Evolutionary conservation across 352 stramenopile genomes (phyloP).

Genomic region (Phytophthora sp.): DNA sequence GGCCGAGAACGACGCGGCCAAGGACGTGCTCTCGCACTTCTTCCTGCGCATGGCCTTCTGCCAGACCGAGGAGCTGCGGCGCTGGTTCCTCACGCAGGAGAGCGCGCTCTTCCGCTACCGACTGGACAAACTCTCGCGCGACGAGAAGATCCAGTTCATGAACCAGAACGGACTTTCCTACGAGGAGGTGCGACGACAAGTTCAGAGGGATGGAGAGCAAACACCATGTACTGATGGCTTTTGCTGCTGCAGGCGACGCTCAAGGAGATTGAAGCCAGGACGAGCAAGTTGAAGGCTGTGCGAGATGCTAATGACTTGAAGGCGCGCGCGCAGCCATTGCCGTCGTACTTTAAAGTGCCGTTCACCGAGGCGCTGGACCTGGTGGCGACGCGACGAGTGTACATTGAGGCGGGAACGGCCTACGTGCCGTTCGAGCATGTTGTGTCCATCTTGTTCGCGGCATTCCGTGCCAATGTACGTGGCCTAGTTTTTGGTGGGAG

Average conservation of each 20-base stretch:
- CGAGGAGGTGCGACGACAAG: slow-evolving; percentile 45
- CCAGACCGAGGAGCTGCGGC: slow-evolving; percentile 96
- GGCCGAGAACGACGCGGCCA: slow-evolving; percentile 72
- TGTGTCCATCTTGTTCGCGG: slow-evolving; percentile 93
- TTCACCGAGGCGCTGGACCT: slow-evolving; percentile 97
- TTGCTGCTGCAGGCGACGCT: slow-evolving; percentile 40
- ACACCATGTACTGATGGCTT: neutral
- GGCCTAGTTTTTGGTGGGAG: neutral
- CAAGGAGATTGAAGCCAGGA: slow-evolving; percentile 69
- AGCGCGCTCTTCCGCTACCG: slow-evolving; percentile 94
- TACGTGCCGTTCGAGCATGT: slow-evolving; percentile 96
- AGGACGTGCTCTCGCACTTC: slow-evolving; percentile 97
- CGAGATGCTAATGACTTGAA: slow-evolving; percentile 65
- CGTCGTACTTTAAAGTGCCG: slow-evolving; percentile 95
- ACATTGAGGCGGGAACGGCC: slow-evolving; percentile 93
- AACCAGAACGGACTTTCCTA: slow-evolving; percentile 85
- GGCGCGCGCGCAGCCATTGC: slow-evolving; percentile 51
- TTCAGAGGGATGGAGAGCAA: neutral
- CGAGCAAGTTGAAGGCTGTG: slow-evolving; percentile 76
- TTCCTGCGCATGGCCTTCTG: slow-evolving; percentile 98
- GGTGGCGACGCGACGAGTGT: slow-evolving; percentile 90
- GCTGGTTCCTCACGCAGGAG: slow-evolving; percentile 98
- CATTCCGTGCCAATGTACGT: slow-evolving; percentile 91
- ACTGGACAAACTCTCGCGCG: slow-evolving; percentile 89
- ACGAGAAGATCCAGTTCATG: slow-evolving; percentile 90